Base-by-base conservation (phyloP, 768 basidiomycete genomes). In the Hypsizygus marmoreus region DNA sequence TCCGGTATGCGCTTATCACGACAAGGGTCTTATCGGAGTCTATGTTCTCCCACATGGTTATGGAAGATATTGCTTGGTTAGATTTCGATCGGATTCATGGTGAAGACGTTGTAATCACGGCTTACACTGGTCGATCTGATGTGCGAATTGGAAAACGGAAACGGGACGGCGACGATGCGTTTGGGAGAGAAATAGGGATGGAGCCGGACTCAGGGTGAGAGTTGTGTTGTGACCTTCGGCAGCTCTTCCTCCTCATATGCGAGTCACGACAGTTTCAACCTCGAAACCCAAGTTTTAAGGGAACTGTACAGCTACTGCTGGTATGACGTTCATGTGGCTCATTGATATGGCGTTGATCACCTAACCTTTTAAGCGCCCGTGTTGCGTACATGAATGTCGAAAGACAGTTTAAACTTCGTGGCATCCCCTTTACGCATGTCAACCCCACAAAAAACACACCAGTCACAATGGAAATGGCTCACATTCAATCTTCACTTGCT, bases 351-450 rank as follows among this genome's bases (percentile, higher is more conserved):
- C 28, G n/a, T 25, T 24, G 2, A 29, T 38, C 12, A 28, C 49
- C n/a, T n/a, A n/a, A n/a, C n/a, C n/a, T n/a, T n/a, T n/a, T n/a
- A n/a, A 95, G 91, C 58, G 93, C 92, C 9, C 86, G 92, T 13
- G 89, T 94, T 13, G 86, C 92, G n/a, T 90, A 90, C 58, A 86
- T 82, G 53, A 90, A 85, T 56, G 84, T 97, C 43, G 92, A 97
- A 65, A 75, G 80, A 34, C 93, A 95, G 62, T 80, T 97, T 63
- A 91, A 93, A 63, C 66, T 81, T 16, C 86, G 88, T 22, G 77
- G 77, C 17, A 94, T 95, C 40, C 84, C 86, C 0, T 92, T 83
- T 58, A 81, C 74, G 2, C 80, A 88, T 38, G 85, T 93, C 58
- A 83, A 81, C 52, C 84, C 90, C 25, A 62, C 75, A 10, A 66